Evolutionary conservation across 768 basidiomycete genomes (phyloP).

Genomic region (Fomitopsis pulvina): DNA sequence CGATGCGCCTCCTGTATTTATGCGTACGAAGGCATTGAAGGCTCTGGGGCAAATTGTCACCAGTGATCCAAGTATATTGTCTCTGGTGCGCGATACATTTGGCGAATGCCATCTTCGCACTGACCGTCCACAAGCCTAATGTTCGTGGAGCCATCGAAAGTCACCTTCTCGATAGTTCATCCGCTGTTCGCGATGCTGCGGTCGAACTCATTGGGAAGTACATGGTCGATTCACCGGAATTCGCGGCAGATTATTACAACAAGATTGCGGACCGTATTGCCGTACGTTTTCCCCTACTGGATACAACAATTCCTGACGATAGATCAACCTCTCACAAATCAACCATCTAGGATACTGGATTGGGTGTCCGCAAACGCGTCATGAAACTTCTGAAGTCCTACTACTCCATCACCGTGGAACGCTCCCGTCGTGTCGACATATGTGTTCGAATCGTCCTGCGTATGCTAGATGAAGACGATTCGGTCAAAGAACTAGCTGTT

Average conservation of each 20-base stretch:
- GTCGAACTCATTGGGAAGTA: constrained; percentile 98
- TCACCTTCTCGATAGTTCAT: constrained; percentile 85
- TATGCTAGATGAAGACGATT: constrained; percentile 90
- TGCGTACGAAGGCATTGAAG: constrained; percentile 90
- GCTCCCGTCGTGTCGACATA: constrained; percentile 66
- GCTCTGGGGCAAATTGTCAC: constrained; percentile 87
- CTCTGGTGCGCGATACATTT: constrained; percentile 43
- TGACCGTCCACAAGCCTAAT: constrained; percentile 41
- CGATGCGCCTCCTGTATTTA: constrained; percentile 82
- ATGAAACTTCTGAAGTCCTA: constrained; percentile 89
- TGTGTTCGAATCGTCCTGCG: constrained; percentile 74
- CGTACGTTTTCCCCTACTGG: constrained; percentile 37
- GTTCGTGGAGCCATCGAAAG: constrained; percentile 85
- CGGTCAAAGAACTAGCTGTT: constrained; percentile 87
- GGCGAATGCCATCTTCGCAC: neutral
- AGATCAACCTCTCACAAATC: neutral
- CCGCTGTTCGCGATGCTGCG: constrained; percentile 93
- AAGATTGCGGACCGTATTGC: constrained; percentile 88
- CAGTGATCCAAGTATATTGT: constrained; percentile 79
- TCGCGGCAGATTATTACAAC: constrained; percentile 86
- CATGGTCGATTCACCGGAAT: constrained; percentile 80
- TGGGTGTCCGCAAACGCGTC: constrained; percentile 90
- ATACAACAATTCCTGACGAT: neutral
- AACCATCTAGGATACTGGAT: constrained; percentile 74
- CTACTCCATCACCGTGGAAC: constrained; percentile 59